Evolutionary conservation across 2,329 filamentous ascomycete species (phyloP).

Genomic region (Albophoma yamanashiensis): DNA sequence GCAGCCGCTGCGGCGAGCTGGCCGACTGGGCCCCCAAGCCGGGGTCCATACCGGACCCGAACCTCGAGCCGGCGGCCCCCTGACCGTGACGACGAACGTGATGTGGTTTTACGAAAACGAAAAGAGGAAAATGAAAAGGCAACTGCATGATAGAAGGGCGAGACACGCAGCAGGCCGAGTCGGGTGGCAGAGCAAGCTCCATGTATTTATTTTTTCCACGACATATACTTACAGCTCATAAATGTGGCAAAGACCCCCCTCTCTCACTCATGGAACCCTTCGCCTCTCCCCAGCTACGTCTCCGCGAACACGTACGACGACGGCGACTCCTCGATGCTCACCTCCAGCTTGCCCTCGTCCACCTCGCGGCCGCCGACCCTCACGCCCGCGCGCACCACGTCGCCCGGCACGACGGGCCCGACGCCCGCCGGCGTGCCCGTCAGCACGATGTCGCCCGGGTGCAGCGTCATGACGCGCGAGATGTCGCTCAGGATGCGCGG

Average conservation of each 20-base stretch:
- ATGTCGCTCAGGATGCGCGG: slow-evolving; percentile 84
- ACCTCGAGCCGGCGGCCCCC: slow-evolving; percentile 24
- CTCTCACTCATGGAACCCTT: not conserved
- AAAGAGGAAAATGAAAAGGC: not conserved
- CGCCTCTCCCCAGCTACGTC: slow-evolving; percentile 36
- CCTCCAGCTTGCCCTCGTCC: slow-evolving; percentile 74
- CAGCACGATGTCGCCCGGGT: slow-evolving; percentile 83
- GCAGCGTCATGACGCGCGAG: slow-evolving; percentile 86
- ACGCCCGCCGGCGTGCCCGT: slow-evolving; percentile 98
- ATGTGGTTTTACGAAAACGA: not conserved
- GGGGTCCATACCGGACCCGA: slow-evolving; percentile 49
- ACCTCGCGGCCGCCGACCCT: slow-evolving; percentile 72
- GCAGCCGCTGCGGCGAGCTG: slow-evolving; percentile 63
- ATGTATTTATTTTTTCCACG: not conserved
- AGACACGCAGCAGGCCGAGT: not conserved
- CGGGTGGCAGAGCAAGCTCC: not conserved
- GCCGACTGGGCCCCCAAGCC: slow-evolving; percentile 59
- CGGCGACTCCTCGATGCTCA: slow-evolving; percentile 69
- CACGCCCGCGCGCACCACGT: slow-evolving; percentile 78
- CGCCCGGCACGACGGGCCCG: slow-evolving; percentile 72
- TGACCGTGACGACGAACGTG: not conserved
- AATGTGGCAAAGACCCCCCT: not conserved
- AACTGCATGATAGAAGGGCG: not conserved
- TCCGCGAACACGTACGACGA: slow-evolving; percentile 68
- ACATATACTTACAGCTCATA: not conserved